phyloP scores from a whole-genome alignment of 164 flowering plant species.

The Litsea cubeba region DNA sequence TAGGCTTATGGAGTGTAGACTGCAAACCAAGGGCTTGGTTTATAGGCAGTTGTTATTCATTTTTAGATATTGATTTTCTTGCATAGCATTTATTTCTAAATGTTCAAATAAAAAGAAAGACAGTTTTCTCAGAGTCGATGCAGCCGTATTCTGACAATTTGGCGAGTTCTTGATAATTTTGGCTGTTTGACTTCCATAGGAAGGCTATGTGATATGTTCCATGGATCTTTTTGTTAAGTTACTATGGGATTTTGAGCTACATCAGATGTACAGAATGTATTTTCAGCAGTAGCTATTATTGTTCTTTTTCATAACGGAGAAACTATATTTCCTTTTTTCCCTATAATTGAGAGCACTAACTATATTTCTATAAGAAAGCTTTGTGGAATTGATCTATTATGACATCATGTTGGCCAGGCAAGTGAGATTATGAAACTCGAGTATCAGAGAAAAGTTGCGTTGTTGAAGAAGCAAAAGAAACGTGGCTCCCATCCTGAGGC shows the following conservation, averaged over 20 bases:
- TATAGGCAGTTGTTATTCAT: neutral
- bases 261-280: neutral
- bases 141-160: neutral
- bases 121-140: neutral
- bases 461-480: conserved; percentile 73
- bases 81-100: neutral
- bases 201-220: neutral
- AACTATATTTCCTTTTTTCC: neutral
- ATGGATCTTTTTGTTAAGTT: neutral
- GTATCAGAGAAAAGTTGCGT: conserved; percentile 70
- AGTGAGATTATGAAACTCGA: conserved; percentile 90
- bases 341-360: neutral
- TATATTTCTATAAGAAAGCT: neutral
- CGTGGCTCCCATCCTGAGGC: conserved; percentile 55
- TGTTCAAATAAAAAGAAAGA: neutral
- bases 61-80: too few relatives aligned
- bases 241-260: neutral
- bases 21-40: neutral
- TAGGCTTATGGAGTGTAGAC: neutral
- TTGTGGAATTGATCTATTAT: neutral
- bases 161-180: too few relatives aligned
- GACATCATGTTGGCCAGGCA: conserved; percentile 41
- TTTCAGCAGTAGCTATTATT: neutral
- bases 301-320: neutral
- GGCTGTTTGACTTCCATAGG: neutral